Evolutionary conservation across 2,329 filamentous ascomycete genomes (phyloP).

Genomic region (Septoria petroselini): DNA sequence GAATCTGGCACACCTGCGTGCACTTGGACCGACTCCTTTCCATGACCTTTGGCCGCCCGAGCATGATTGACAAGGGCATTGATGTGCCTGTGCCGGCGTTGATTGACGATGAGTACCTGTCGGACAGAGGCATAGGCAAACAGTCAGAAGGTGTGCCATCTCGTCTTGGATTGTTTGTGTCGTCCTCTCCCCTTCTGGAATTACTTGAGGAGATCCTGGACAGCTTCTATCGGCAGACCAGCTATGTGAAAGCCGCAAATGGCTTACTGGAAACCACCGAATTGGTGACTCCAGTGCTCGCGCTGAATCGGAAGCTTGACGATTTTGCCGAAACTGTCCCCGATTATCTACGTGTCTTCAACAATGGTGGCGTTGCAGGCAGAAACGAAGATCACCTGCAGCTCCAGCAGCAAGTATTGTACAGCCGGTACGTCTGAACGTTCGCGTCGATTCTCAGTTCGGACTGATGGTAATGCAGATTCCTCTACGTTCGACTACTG

Average conservation of each 20-base stretch:
- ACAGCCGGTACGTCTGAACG: conserved; percentile 14
- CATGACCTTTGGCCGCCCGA: conserved; percentile 39
- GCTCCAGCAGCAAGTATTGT: conserved; percentile 26
- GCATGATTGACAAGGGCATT: conserved; percentile 30
- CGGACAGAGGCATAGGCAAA: conserved; percentile 47
- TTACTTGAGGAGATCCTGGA: conserved; percentile 30
- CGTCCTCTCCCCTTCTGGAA: conserved; percentile 30
- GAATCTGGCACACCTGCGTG: conserved; percentile 53
- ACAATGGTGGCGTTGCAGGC: background rate
- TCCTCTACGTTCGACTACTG: conserved; percentile 28
- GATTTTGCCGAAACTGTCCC: conserved; percentile 26
- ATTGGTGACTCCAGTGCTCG: conserved; percentile 26
- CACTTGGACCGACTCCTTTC: conserved; percentile 49
- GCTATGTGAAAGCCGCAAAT: conserved; percentile 13
- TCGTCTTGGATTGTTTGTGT: conserved; percentile 33
- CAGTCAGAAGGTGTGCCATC: conserved; percentile 29
- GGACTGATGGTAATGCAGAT: conserved; percentile 12
- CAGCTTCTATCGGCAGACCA: conserved; percentile 27
- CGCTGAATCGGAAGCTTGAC: conserved; percentile 27
- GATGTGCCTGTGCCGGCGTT: conserved; percentile 29
- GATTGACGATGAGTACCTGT: conserved; percentile 54
- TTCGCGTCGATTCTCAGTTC: too few relatives aligned
- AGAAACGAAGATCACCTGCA: conserved; percentile 24
- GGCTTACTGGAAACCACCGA: conserved; percentile 17
- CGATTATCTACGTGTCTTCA: conserved; percentile 22